A percentile compares a stretch with the other conserved stretches of the same genome.
phyloP scores from a whole-genome alignment of 2,329 filamentous ascomycete genomes.

The Ophiostoma perfectum region DNA sequence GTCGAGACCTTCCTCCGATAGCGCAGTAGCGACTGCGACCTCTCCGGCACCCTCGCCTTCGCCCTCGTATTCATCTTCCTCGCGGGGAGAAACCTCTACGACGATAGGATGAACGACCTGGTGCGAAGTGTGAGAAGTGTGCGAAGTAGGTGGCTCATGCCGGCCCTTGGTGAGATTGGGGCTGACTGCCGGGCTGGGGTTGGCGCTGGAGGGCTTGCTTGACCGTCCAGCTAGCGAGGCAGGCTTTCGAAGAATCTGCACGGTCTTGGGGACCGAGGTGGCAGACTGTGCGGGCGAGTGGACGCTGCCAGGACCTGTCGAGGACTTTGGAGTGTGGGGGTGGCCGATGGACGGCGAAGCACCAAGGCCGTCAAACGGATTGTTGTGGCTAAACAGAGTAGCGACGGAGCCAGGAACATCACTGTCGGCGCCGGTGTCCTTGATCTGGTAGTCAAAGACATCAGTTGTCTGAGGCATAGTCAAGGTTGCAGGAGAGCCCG shows the following conservation, averaged over 20 bases:
- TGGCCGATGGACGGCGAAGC: slow-evolving; percentile 39
- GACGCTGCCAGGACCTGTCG: slow-evolving; percentile 30
- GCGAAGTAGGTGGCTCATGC: not conserved
- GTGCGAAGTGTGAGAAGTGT: not conserved
- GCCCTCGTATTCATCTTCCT: not conserved
- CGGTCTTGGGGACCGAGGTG: slow-evolving; percentile 33
- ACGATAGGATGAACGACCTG: not conserved
- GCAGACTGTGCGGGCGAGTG: slow-evolving; percentile 29
- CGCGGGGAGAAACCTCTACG: not conserved
- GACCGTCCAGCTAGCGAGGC: slow-evolving; percentile 40
- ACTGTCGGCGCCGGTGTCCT: slow-evolving; percentile 25
- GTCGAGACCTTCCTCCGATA: not conserved
- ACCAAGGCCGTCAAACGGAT: slow-evolving; percentile 40
- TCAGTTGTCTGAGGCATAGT: slow-evolving; percentile 15
- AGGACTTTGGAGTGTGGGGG: slow-evolving; percentile 40
- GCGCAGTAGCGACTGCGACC: not conserved
- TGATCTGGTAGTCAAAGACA: slow-evolving; percentile 24
- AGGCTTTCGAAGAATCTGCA: slow-evolving; percentile 50
- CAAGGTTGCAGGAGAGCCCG: slow-evolving; percentile 20
- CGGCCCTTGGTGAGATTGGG: slow-evolving; percentile 29
- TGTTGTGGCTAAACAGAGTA: slow-evolving; percentile 35
- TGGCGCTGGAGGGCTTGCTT: slow-evolving; percentile 37
- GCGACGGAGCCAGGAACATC: slow-evolving; percentile 30
- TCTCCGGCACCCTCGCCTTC: not conserved
- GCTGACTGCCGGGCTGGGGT: slow-evolving; percentile 42